These are phyloP conservation scores for California macrophylla DNA, from an alignment of 441 rosid species.

Conservation along the genomic window DNA sequence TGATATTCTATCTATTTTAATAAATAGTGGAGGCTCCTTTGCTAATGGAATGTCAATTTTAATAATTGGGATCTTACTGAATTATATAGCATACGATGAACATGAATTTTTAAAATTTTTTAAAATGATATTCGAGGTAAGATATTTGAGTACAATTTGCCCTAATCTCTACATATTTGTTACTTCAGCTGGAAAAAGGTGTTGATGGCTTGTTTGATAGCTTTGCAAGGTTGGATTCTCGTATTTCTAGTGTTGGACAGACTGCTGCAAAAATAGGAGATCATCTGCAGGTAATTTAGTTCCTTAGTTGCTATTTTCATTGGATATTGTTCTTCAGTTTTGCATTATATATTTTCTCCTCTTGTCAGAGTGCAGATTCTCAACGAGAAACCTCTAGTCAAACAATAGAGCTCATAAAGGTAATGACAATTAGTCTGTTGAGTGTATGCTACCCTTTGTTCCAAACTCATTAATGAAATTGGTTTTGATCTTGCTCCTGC, in stretches of 20 bases:
- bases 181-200: conserved; percentile 76
- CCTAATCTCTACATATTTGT: conserved; percentile 3
- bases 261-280: conserved; percentile 99
- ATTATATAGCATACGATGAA: conserved; percentile 12
- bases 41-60: neutral
- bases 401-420: conserved; percentile 97
- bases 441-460: neutral
- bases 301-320: conserved; percentile 9
- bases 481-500: conserved; percentile 27
- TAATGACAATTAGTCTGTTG: conserved; percentile 23
- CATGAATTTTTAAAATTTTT: neutral
- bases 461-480: conserved; percentile 13
- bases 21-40: neutral
- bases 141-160: neutral
- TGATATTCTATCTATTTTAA: neutral
- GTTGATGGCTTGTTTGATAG: conserved; percentile 95
- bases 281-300: conserved; percentile 72
- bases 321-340: neutral
- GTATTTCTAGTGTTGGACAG: conserved; percentile 99
- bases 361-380: conserved; percentile 94
- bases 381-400: conserved; percentile 98
- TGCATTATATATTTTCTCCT: conserved; percentile 18
- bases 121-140: neutral
- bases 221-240: conserved; percentile 95
- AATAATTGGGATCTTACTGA: neutral